Base-by-base conservation (phyloP, 371 early-diverging fungal species). In the Hamiltosporidium tvaerminnensis region DNA sequence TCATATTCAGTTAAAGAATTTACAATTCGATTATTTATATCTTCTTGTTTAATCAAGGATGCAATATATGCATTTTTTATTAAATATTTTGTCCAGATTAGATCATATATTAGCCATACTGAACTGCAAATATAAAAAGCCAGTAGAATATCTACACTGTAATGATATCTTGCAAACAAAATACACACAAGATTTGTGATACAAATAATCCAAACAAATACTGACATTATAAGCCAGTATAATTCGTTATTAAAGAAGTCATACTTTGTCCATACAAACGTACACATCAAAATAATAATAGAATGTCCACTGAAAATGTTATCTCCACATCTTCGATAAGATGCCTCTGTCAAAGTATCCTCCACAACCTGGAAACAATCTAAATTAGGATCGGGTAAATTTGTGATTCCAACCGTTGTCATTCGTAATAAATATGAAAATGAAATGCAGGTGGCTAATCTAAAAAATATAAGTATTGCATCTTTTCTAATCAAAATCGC, bases 111-210 rank as follows among this genome's bases (percentile, higher is more conserved):
- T 14, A 50, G 4, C 69, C 69, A 69, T 2, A 64, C 54, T 1
- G 64, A 63, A n/a, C 38, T 47, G 14, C 47, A 23, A 2, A 64
- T 64, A 53, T 69, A 69, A 10, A 69, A 5, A 5, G 47, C 50
- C 1, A 69, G 48, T 30, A 69, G 9, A 14, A 69, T 65, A 56
- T 69, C 69, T 32, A 69, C 61, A 2, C 65, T 69, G 41, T 69
- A 69, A 49, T 69, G 69, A 35, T 47, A 9, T 16, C 65, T 35
- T 9, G 47, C 59, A 34, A 69, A 57, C 16, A 65, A 32, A 53
- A 69, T 65, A 39, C 57, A 59, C 2, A 65, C 36, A 10, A 69
- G 0, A 31, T 53, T 47, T 30, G 57, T 64, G 3, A 30, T 32
- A 56, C 37, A 7, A 33, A 48, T 14, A 2, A 50, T 7, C 65